Evolutionary conservation across 495 filamentous ascomycete species (phyloP).

Genomic region (Penicillium simplicissimum): DNA sequence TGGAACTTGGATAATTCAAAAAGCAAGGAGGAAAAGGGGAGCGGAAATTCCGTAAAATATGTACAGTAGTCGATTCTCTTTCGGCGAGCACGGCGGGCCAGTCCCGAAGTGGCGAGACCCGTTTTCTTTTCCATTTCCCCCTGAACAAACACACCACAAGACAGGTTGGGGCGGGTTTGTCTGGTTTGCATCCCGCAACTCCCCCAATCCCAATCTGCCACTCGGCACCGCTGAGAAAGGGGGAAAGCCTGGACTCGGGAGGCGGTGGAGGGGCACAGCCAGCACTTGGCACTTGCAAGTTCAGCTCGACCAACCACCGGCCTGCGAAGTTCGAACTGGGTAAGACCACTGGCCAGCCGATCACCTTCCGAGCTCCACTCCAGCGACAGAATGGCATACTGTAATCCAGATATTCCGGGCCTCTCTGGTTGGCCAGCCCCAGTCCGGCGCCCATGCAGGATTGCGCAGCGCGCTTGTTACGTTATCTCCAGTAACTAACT

Average conservation of each 20-base stretch:
- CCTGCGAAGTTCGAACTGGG: not conserved
- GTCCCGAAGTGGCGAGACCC: conserved; percentile 48
- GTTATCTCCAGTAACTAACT: no score
- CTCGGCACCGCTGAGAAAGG: not conserved
- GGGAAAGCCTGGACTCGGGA: not conserved
- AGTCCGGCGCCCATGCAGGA: conserved; percentile 12
- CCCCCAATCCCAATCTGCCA: no score
- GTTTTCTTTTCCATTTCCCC: conserved; percentile 23
- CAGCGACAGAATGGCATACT: conserved; percentile 2
- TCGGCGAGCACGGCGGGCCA: conserved; percentile 11
- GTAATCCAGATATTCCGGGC: conserved; percentile 20
- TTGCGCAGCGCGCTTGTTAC: not conserved
- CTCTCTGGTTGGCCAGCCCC: conserved; percentile 22
- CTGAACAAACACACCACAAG: conserved; percentile 15
- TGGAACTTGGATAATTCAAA: no score
- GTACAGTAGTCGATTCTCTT: not conserved
- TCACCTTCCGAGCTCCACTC: conserved; percentile 30
- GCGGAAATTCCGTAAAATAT: not conserved
- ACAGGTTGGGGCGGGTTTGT: not conserved
- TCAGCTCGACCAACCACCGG: not conserved
- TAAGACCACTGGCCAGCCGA: conserved; percentile 46
- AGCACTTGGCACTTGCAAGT: not conserved
- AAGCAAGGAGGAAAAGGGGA: not conserved
- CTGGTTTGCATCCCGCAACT: not conserved
- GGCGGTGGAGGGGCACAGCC: no score